phyloP scores from a whole-genome alignment of 2,329 filamentous ascomycete genomes.

The Sporothrix variecibatus region DNA sequence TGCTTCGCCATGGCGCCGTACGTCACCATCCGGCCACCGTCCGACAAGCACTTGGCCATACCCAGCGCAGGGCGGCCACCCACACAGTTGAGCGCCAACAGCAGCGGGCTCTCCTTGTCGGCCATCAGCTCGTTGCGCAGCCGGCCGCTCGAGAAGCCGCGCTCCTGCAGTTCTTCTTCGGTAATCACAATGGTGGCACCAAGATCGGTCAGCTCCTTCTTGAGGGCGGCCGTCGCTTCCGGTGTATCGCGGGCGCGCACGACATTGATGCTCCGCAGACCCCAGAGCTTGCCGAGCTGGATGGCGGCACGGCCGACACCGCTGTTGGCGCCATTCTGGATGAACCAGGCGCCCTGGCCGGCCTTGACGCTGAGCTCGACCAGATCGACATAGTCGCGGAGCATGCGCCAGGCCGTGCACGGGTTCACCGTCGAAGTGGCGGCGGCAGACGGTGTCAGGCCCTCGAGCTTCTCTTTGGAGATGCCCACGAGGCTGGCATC shows the following conservation, averaged over 20 bases:
- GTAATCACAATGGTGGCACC: slow-evolving; percentile 61
- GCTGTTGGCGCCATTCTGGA: slow-evolving; percentile 95
- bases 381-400: slow-evolving; percentile 70
- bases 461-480: slow-evolving; percentile 27
- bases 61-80: slow-evolving; percentile 81
- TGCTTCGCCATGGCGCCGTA: slow-evolving; percentile 95
- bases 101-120: slow-evolving; percentile 56
- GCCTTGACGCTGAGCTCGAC: slow-evolving; percentile 49
- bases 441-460: slow-evolving; percentile 71
- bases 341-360: slow-evolving; percentile 82
- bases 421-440: slow-evolving; percentile 92
- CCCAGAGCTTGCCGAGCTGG: slow-evolving; percentile 83
- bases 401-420: slow-evolving; percentile 90
- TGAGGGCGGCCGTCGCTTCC: slow-evolving; percentile 63
- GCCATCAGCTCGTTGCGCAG: slow-evolving; percentile 65
- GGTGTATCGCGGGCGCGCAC: slow-evolving; percentile 69
- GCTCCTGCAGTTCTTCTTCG: slow-evolving; percentile 55
- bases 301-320: slow-evolving; percentile 91
- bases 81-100: slow-evolving; percentile 87
- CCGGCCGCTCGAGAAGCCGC: slow-evolving; percentile 60
- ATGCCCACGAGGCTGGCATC: slow-evolving; percentile 66
- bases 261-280: slow-evolving; percentile 86
- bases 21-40: slow-evolving; percentile 76
- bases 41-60: slow-evolving; percentile 71
- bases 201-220: slow-evolving; percentile 53